Base-by-base conservation (phyloP, 768 basidiomycete species). In the Auricularia sp. region DNA sequence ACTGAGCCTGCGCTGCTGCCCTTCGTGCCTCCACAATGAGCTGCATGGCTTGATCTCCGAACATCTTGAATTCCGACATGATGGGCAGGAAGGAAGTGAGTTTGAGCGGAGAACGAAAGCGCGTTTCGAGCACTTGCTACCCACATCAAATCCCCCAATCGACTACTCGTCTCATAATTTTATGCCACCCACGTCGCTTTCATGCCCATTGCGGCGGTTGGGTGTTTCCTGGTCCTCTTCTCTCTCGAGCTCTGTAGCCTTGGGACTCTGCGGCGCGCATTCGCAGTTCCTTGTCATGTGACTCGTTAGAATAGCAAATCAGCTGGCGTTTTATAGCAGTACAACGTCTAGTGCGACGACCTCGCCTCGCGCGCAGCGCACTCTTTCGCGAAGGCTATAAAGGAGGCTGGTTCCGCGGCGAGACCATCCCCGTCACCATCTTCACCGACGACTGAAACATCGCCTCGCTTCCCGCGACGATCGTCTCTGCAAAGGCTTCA, bases 361-460 rank as follows among this genome's bases (percentile, higher is more conserved):
- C 91, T 94, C 76, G 94, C 96, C 77, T 82, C 80, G 64, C 93
- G 94, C 70, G 87, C 93, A 5, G 91, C 91, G 14, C 74, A 23
- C 29, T 93, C 91, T 0, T 92, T 91, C 83, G 85, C 87, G 70
- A 91, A 91, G 72, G 93, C 93, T 85, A 88, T 71, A 87, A 89
- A 74, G 84, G 84, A 1, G 91, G 92, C 62, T 86, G 84, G 70
- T 93, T 94, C 80, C 84, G 81, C 72, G 83, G 78, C 62, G 93
- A 97, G 75, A 95, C 95, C 66, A 77, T 92, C 23, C 91, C 92
- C 18, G 81, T 95, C 71, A 86, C 80, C 64, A 85, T 86, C 58
- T 84, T 90, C 77, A 86, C 87, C 0, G 85, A 89, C 72, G 78
- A 85, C 73, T 81, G 81, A 71, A 74, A 73, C 65, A 84, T 86